Base-by-base conservation (phyloP, 2,329 filamentous ascomycete species). In the Cladosporium sp. region DNA sequence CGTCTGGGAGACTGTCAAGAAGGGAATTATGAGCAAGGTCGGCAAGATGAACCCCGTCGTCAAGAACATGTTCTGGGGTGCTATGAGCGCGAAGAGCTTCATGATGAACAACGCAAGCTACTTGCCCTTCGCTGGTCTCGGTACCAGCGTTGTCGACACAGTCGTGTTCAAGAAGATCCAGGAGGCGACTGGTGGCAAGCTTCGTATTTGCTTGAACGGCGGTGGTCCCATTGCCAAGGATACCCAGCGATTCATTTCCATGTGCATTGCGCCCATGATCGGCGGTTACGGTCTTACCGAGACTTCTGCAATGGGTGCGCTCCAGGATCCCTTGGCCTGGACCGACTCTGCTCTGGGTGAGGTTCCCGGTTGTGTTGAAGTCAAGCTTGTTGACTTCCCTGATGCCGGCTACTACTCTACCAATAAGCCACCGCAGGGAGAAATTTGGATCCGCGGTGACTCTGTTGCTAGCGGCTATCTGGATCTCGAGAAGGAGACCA, bases 1-100 rank as follows among this genome's bases (percentile, higher is more conserved):
- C 58, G 88, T 99, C 32, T 99, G 93, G 92, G 94, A 99, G 77
- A 92, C 90, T 1, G 88, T 99, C 68, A 93, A 91, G 80, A 99
- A 99, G 80, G 94, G 94, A 56, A 89, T 99, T 67, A 79, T 93
- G 62, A 76, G 79, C 66, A 91, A 91, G 74, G 86, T 97, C 60
- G 87, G 89, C 70, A 78, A 82, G 58, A 83, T 88, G 61, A 86
- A 86, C 67, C 74, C 81, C n/a, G 58, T 97, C 40, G 81, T 87
- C 58, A 86, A 81, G 74, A 86, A 87, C 66, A 75, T 97, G 61
- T 99, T 99, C 80, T 87, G 84, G 84, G 83, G 80, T 52, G 84
- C 83, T 12, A 75, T 84, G 73, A 76, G 80, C 25, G 78, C 82
- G 45, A 87, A 87, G 75, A 76, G 75, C 65, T 84, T 85, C 73